Conservation (phyloP, 352 stramenopile genomes). For the Globisporangium spinosum region DNA sequence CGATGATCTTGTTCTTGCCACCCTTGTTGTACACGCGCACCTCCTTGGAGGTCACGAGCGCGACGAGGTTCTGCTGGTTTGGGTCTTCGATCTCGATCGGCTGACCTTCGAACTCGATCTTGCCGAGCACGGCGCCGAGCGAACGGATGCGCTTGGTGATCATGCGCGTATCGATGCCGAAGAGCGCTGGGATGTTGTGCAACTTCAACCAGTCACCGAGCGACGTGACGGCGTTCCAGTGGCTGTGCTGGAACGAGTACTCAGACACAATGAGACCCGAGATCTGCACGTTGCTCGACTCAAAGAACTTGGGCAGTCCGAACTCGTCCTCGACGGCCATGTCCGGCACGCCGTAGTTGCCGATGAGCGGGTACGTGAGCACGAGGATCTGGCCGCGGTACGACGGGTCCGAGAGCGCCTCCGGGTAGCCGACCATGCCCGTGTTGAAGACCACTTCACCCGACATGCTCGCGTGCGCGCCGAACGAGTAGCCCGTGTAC, state of each 20-base stretch:
- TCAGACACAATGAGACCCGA: constrained; percentile 90
- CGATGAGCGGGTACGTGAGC: constrained; percentile 95
- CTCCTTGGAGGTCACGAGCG: constrained; percentile 94
- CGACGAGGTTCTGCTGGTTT: constrained; percentile 93
- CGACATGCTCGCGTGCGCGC: constrained; percentile 67
- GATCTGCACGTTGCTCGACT: constrained; percentile 93
- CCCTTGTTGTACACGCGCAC: constrained; percentile 91
- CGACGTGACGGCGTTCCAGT: constrained; percentile 91
- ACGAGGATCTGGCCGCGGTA: constrained; percentile 96
- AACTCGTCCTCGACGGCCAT: constrained; percentile 65
- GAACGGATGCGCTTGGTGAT: constrained; percentile 95
- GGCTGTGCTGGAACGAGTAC: constrained; percentile 91
- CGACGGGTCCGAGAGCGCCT: constrained; percentile 94
- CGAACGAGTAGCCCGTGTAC: constrained; percentile 78
- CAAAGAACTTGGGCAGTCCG: constrained; percentile 87
- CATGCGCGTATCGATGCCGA: constrained; percentile 90
- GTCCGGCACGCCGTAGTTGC: constrained; percentile 95
- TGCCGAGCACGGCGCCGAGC: constrained; percentile 87
- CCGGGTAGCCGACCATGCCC: constrained; percentile 97
- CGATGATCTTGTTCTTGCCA: constrained; percentile 93
- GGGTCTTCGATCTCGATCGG: constrained; percentile 86
- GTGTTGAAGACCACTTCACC: constrained; percentile 96
- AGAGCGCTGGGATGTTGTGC: constrained; percentile 91
- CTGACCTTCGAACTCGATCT: constrained; percentile 75
- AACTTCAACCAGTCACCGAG: constrained; percentile 91